These are phyloP conservation scores for Neophaeococcomyces mojaviensis DNA, from an alignment of 2,329 filamentous ascomycete genomes.

Conservation along the genomic window DNA sequence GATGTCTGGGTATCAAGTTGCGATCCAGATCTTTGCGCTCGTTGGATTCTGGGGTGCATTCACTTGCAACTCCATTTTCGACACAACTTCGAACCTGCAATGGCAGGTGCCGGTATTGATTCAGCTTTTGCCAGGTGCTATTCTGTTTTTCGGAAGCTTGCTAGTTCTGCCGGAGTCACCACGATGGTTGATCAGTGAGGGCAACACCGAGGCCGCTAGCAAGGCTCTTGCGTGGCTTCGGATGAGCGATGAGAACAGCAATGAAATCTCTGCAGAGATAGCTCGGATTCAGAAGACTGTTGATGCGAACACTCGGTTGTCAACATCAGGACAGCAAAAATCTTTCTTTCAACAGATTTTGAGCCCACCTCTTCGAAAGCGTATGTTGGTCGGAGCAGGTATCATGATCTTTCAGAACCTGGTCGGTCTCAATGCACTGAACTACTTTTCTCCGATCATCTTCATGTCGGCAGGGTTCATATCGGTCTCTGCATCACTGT, in stretches of 20 bases:
- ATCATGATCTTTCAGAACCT: conserved; percentile 15
- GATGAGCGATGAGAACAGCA: conserved; percentile 21
- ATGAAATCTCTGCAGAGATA: conserved; percentile 19
- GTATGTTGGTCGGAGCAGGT: conserved; percentile 11
- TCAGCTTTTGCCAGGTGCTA: conserved; percentile 44
- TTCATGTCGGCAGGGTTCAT: conserved; percentile 14
- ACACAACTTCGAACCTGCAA: conserved; percentile 27
- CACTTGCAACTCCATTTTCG: conserved; percentile 10
- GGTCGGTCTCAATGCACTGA: conserved; percentile 13
- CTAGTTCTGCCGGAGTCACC: conserved; percentile 47
- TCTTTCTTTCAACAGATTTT: conserved; percentile 36
- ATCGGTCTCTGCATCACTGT: conserved; percentile 10
- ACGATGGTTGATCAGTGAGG: conserved; percentile 48
- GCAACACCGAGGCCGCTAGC: conserved; percentile 38
- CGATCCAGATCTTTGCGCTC: conserved; percentile 12
- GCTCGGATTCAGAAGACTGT: conserved; percentile 5
- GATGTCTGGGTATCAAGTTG: conserved; percentile 15
- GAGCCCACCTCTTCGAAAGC: conserved; percentile 10
- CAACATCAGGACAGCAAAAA: conserved; percentile 27
- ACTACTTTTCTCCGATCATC: conserved; percentile 15
- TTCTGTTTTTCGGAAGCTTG: conserved; percentile 42
- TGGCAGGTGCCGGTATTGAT: conserved; percentile 48
- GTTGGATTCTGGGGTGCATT: conserved; percentile 17
- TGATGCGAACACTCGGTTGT: not conserved
- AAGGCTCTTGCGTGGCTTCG: conserved; percentile 32